Evolutionary conservation across 768 basidiomycete genomes (phyloP), one percentile per base, ranked within the genome.

Genomic region (Lactarius trivialis): DNA sequence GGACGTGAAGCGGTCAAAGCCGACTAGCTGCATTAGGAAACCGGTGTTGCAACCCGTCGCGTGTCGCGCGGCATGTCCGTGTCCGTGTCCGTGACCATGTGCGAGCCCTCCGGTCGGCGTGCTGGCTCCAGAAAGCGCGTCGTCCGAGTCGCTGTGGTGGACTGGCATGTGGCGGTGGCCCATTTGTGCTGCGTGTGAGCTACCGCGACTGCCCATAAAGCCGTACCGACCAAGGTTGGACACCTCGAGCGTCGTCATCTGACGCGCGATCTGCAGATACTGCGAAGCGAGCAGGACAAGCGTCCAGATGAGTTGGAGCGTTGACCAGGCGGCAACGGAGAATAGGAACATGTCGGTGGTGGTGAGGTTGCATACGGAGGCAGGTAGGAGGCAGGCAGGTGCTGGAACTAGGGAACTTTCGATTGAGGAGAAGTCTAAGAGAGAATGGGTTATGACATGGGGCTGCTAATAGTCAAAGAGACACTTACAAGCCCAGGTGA

Each of bases 241-340:
- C 3, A 98, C 92, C 71, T 99, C 96, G 58, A 95, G 81, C 0
- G 96, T 98, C 1, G 96, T 99, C 83, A 98, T 92, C 70, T 98
- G 95, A 28, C 88, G 83, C 2, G 88, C 83, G 58, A 98, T 85
- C 74, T 99, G 97, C 91, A 91, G 96, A 54, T 86, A 78, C 69
- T 99, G 96, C 4, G 86, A 85, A 50, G 81, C 83, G 52, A 97
- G 85, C 33, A 98, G 86, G 59, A 98, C 81, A 54, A 82, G 74
- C 1, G 97, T 98, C 97, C 96, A 98, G 1, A 86, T 82, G n/a
- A 99, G 85, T 71, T 99, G 97, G 8, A 98, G 82, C 0, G 92
- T 90, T 0, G 93, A 79, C 97, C 97, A 99, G 21, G 78, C 65
- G 0, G 86, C 79, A 57, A 97, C 87, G 21, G 86, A 77, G 68